Base-by-base conservation (phyloP, 768 basidiomycete species). In the Lactifluus echinatus region DNA sequence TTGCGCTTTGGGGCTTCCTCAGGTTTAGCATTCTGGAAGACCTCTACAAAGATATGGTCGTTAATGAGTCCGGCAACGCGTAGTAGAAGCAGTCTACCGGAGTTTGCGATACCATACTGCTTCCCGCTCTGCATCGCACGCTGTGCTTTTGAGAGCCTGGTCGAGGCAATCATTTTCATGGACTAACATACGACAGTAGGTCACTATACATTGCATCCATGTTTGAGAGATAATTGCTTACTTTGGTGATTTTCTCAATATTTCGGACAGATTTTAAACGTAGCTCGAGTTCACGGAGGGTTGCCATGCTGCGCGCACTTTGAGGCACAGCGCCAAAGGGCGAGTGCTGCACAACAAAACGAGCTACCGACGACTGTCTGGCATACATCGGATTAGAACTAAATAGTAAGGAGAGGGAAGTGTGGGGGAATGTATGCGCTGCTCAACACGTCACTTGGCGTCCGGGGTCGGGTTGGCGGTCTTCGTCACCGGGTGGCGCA, bases 161-260 rank as follows among this genome's bases (percentile, higher is more conserved):
- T 95, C 50, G 95, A 97, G 56, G 94, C 95, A 79, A 97, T 95
- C 83, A 99, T 94, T 81, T 96, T 95, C 92, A 96, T 95, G 49
- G 93, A 92, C 89, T 93, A 67, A 8, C 3, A 43, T 29, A 40
- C 15, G 14, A 68, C 36, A 45, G 17, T 39, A 8, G 40, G 23
- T 34, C 53, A 59, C 47, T 48, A 54, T 48, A 8, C 47, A 28
- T n/a, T 17, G 14, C 19, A n/a, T n/a, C 19, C 2, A 4, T 21
- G 37, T 47, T 23, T 57, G 19, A 29, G 14, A 28, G 1, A 34
- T 44, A 53, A 53, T 71, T 68, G 68, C 80, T 63, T 63, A 92
- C 94, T 79, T 96, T 95, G 60, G 95, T 97, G 78, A 99, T 97
- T 89, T 98, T 98, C 82, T 96, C 92, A 71, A 95, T 95, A 78